A percentile compares a stretch with the other conserved stretches of the same genome.
Conservation (phyloP, 257 asterid species). For the Solanum dulcamara region DNA sequence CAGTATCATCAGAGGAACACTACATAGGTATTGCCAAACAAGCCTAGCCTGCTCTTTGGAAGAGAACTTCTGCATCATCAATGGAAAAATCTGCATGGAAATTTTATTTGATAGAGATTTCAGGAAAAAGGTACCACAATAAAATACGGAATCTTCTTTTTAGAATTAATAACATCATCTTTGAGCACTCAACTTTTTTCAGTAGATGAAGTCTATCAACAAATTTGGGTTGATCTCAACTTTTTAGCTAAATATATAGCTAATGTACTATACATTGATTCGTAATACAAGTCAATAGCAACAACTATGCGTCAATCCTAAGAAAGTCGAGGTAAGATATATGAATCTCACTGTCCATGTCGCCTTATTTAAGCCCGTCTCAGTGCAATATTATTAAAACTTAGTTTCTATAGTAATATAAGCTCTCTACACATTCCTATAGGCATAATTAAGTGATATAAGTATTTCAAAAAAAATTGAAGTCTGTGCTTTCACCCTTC, state of each 20-base stretch:
- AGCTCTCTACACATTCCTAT: too few species aligned
- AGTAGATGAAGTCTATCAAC: neutral
- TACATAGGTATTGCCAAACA: slow-evolving; percentile 74
- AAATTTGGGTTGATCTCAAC: neutral
- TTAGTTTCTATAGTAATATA: neutral
- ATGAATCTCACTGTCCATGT: neutral
- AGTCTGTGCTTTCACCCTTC: neutral
- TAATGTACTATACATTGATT: neutral
- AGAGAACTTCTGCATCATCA: slow-evolving; percentile 44
- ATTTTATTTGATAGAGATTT: neutral
- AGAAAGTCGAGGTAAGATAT: neutral
- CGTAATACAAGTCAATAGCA: neutral
- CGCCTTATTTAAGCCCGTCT: neutral
- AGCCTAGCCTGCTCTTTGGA: slow-evolving; percentile 60
- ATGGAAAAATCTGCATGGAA: slow-evolving; percentile 62
- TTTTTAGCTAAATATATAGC: neutral
- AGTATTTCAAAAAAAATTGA: neutral
- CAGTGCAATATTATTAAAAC: too few species aligned
- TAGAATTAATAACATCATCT: neutral
- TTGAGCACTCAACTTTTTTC: neutral
- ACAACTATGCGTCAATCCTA: neutral
- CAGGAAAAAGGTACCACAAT: neutral
- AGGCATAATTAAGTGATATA: neutral
- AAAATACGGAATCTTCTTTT: neutral
- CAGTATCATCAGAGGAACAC: slow-evolving; percentile 55